phyloP scores from a whole-genome alignment of 352 stramenopile genomes.

The Pythium rishiriense region DNA sequence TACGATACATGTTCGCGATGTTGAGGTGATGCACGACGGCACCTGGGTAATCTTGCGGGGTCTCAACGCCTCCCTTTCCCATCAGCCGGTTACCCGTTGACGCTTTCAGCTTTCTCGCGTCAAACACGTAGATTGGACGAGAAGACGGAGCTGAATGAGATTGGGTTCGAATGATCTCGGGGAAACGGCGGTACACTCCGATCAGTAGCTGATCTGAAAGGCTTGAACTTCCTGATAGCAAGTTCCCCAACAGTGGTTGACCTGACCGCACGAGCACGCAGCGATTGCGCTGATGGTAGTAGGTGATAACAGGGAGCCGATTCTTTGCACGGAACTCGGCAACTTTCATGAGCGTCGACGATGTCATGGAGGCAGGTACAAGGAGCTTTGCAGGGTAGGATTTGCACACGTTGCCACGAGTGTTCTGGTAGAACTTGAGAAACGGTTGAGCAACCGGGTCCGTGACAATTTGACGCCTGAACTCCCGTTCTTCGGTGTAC shows the following conservation, averaged over 20 bases:
- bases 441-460: constrained; percentile 64
- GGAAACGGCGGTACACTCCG: constrained; percentile 71
- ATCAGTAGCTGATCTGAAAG: constrained; percentile 77
- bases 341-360: constrained; percentile 63
- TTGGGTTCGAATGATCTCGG: constrained; percentile 81
- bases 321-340: constrained; percentile 86
- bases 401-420: constrained; percentile 75
- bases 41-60: constrained; percentile 74
- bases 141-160: constrained; percentile 60
- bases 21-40: constrained; percentile 84
- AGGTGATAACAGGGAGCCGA: constrained; percentile 85
- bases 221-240: constrained; percentile 70
- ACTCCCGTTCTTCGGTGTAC: constrained; percentile 73
- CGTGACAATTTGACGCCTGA: constrained; percentile 73
- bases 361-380: constrained; percentile 69
- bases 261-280: constrained; percentile 83
- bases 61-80: constrained; percentile 91
- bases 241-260: constrained; percentile 75
- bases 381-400: constrained; percentile 84
- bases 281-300: constrained; percentile 73
- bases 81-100: constrained; percentile 89
- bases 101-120: constrained; percentile 88
- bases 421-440: constrained; percentile 84
- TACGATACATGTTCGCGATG: constrained; percentile 94
- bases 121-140: constrained; percentile 88